These are phyloP conservation scores for Rhododendron ovatum DNA, from an alignment of 148 eudicot genomes.

Conservation along the genomic window DNA sequence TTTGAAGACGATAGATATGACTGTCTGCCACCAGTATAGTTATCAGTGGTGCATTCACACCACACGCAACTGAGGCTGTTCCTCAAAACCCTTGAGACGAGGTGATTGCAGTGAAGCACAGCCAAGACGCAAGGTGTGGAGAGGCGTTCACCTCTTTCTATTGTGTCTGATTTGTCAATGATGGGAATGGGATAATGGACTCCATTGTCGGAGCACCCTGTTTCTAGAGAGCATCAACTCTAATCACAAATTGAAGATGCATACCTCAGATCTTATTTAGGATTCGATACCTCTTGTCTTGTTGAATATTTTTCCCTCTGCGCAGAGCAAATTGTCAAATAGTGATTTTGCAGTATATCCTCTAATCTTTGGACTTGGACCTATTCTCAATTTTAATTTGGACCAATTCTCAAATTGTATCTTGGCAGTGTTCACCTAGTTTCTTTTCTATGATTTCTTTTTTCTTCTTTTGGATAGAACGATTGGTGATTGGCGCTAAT, in stretches of 20 bases:
- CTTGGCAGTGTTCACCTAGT: background rate
- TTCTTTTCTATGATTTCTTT: background rate
- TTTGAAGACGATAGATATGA: background rate
- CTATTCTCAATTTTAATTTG: background rate
- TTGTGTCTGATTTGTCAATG: background rate
- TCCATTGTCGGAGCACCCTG: background rate
- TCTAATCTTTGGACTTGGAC: background rate
- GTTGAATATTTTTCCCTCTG: background rate
- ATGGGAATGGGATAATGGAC: background rate
- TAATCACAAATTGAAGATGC: background rate
- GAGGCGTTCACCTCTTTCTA: background rate
- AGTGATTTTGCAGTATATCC: background rate
- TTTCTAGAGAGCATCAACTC: background rate
- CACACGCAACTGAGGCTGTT: background rate
- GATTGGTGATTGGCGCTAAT: background rate
- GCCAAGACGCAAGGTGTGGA: background rate
- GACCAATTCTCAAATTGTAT: background rate
- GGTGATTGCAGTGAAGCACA: background rate
- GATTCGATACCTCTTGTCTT: background rate
- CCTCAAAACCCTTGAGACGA: background rate
- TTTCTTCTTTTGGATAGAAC: background rate
- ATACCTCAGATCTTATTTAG: background rate
- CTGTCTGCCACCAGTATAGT: background rate
- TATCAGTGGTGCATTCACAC: background rate
- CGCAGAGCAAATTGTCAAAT: background rate